Evolutionary conservation across 2,329 filamentous ascomycete species (phyloP), one percentile per base, ranked within the genome.

Genomic region (Fusarium protoensiforme): DNA sequence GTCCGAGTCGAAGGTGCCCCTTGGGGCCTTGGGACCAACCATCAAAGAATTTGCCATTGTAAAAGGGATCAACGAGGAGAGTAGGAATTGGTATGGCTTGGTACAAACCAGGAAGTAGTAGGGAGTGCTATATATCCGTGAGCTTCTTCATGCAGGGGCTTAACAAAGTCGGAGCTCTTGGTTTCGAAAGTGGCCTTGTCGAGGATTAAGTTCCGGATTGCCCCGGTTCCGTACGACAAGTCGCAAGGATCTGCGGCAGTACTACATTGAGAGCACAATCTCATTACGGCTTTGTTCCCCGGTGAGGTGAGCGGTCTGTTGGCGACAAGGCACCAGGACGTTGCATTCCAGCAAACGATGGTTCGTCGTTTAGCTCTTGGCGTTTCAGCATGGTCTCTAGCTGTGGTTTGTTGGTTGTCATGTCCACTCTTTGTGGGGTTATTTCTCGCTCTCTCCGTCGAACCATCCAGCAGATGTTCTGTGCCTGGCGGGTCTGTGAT

Each of bases 1-100:
- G 27, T 67, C 65, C n/a, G 65, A 67, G 41, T 67, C 36, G 36
- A 67, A 67, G 5, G 59, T 38, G 43, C 43, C 24, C 7, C 54
- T 60, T 18, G 65, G 20, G 7, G 54, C 35, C 10, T 39, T 38
- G 8, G 60, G 61, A 22, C 65, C 54, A 7, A 51, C 53, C 18
- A 60, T 41, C 22, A 67, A n/a, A 53, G 65, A 64, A 7, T 29
- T 18, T 27, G 54, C 41, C 29, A 59, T 64, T 4, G 11, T 38
- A 20, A 18, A 24, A 7, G 39, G 35, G 18, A n/a, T 24, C 29
- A 27, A 18, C 8, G 24, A 29, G 33, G 20, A 29, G 24, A 24
- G n/a, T 58, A 27, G 56, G 18, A 36, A 31, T 33, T 38, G 36
- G 36, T 38, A 9, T 38, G 36, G 5, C 36, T 18, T 38, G 36